These are phyloP conservation scores for Colletotrichum sidae DNA, from an alignment of 2,329 filamentous ascomycete genomes.

Conservation along the genomic window DNA sequence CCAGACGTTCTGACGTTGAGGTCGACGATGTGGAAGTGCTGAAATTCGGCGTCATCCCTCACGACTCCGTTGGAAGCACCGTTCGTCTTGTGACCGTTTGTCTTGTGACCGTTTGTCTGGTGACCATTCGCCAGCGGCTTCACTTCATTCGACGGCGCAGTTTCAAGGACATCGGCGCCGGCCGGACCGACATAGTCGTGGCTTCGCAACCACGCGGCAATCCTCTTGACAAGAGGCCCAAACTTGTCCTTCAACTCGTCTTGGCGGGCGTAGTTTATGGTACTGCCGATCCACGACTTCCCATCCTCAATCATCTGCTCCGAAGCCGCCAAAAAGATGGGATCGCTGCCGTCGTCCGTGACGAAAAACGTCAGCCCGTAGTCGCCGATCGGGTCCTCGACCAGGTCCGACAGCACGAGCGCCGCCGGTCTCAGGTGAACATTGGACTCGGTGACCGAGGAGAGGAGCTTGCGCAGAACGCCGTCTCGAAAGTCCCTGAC, in stretches of 20 bases:
- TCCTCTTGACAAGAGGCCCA: slow-evolving; percentile 38
- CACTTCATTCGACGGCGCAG: slow-evolving; percentile 11
- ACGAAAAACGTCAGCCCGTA: slow-evolving; percentile 51
- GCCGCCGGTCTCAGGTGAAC: slow-evolving; percentile 46
- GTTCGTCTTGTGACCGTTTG: neutral
- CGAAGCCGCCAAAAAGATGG: slow-evolving; percentile 47
- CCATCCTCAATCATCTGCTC: slow-evolving; percentile 48
- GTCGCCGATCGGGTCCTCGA: slow-evolving; percentile 46
- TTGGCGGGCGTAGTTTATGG: slow-evolving; percentile 47
- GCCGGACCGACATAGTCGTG: slow-evolving; percentile 48
- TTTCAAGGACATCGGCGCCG: slow-evolving; percentile 49
- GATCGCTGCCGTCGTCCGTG: slow-evolving; percentile 39
- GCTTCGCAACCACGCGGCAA: slow-evolving; percentile 43
- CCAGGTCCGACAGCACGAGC: slow-evolving; percentile 46
- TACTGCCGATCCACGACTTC: slow-evolving; percentile 49
- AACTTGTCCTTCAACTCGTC: slow-evolving; percentile 44
- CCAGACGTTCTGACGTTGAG: slow-evolving; percentile 50
- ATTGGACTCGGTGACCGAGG: slow-evolving; percentile 45
- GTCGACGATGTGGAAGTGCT: slow-evolving; percentile 45
- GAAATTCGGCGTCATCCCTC: slow-evolving; percentile 12
- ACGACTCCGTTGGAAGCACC: neutral
- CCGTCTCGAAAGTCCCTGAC: slow-evolving; percentile 42
- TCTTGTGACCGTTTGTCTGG: slow-evolving; percentile 11
- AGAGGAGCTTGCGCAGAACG: slow-evolving; percentile 45
- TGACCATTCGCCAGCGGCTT: slow-evolving; percentile 17